Conservation (phyloP, 768 basidiomycete genomes). For the Vararia minispora region DNA sequence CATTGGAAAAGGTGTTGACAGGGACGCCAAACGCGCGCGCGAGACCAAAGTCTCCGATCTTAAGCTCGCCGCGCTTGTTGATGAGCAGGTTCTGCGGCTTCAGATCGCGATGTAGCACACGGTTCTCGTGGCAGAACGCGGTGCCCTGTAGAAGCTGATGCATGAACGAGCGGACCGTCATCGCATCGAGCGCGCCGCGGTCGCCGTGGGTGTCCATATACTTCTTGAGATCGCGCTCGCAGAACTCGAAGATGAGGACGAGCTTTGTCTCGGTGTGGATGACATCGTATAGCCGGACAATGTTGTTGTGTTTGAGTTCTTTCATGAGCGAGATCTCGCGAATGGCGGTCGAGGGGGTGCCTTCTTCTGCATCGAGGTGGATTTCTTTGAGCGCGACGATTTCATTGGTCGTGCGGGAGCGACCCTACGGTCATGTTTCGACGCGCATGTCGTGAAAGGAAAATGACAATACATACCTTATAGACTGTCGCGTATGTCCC, state of each 20-base stretch:
- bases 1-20: conserved; percentile 98
- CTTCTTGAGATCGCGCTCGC: conserved; percentile 96
- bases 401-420: conserved; percentile 95
- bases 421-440: conserved; percentile 44
- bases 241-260: conserved; percentile 96
- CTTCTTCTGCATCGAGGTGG: conserved; percentile 98
- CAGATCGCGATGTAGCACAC: conserved; percentile 93
- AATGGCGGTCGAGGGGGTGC: conserved; percentile 96
- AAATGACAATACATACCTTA: conserved; percentile 46
- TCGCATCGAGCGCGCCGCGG: conserved; percentile 83
- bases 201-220: conserved; percentile 99
- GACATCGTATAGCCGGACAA: conserved; percentile 95
- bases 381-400: conserved; percentile 98
- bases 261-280: conserved; percentile 98
- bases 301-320: conserved; percentile 97
- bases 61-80: conserved; percentile 93
- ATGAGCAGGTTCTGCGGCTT: conserved; percentile 98
- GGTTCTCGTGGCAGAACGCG: conserved; percentile 97
- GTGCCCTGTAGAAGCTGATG: conserved; percentile 95
- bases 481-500: conserved; percentile 97
- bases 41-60: conserved; percentile 95
- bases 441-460: background rate
- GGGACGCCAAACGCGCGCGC: conserved; percentile 97
- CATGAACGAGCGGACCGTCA: conserved; percentile 91
- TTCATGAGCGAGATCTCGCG: conserved; percentile 99